Evolutionary conservation across 2,329 filamentous ascomycete species (phyloP).

Genomic region (Exophiala dermatitidis): DNA sequence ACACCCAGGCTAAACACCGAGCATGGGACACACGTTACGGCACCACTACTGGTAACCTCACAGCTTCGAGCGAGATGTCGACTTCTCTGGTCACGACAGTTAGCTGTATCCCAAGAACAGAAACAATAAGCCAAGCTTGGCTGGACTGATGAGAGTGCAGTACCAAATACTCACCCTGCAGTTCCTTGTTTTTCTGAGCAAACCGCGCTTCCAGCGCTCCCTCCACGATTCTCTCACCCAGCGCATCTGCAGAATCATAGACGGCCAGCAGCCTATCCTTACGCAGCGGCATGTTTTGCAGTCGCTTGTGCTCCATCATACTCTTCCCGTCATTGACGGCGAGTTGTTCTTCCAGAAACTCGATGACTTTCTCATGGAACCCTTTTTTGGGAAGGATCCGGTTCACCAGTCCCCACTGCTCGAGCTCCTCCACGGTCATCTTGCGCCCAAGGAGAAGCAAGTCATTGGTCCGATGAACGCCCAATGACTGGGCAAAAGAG

Average conservation of each 20-base stretch:
- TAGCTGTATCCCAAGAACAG: too few species aligned
- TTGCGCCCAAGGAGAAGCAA: constrained; percentile 48
- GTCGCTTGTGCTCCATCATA: constrained; percentile 47
- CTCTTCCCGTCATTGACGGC: constrained; percentile 48
- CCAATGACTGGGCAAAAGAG: constrained; percentile 43
- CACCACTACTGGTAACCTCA: too few species aligned
- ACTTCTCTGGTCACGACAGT: too few species aligned
- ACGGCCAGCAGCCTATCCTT: constrained; percentile 42
- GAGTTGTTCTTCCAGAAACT: constrained; percentile 41
- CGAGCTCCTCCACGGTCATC: constrained; percentile 38
- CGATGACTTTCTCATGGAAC: constrained; percentile 38
- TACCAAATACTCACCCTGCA: constrained; percentile 30
- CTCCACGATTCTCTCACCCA: constrained; percentile 45
- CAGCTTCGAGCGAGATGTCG: too few species aligned
- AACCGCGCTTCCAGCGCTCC: constrained; percentile 43
- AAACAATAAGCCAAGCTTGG: too few species aligned
- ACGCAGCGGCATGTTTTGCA: constrained; percentile 43
- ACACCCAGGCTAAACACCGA: too few species aligned
- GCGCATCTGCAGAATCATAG: constrained; percentile 42
- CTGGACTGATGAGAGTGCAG: too few species aligned
- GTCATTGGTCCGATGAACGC: constrained; percentile 46
- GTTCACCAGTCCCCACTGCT: constrained; percentile 43
- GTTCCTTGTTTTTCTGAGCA: constrained; percentile 31
- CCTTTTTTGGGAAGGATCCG: constrained; percentile 37
- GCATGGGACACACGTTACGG: too few species aligned